Evolutionary conservation across 495 filamentous ascomycete genomes (phyloP), one percentile per base, ranked within the genome.

Genomic region (Letharia columbiana): DNA sequence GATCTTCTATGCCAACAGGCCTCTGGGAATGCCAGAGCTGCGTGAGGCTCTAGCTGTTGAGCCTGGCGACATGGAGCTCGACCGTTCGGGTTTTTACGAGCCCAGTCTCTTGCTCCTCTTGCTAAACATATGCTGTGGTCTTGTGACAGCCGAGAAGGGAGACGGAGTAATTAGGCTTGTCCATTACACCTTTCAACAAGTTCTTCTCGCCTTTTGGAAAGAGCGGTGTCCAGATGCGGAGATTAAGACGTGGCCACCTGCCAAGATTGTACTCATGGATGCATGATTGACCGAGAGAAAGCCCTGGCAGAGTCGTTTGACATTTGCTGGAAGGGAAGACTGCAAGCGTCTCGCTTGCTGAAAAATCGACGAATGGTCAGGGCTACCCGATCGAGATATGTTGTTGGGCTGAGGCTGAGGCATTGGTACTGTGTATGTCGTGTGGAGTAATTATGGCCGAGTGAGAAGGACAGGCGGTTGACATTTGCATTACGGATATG

Each of bases 161-260:
- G 47, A 54, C 18, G 15, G 28, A 11, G 41, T 40, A 1, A 64
- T 71, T 60, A 69, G 71, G 10, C 71, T 77, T 28, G 73, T 75
- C n/a, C 75, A 78, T 69, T 77, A 74, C 57, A 77, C 76, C 2
- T 69, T 78, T 3, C 73, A 75, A 56, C 73, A 78, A 47, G 76
- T 76, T 58, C 75, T 78, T 0, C 13, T n/a, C 3, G 13, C 10
- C 31, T 42, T 23, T 6, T 63, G 49, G 62, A 18, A 33, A 1
- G 40, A 0, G 9, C 8, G 56, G 3, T 63, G 49, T 28, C 47
- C 62, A 17, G 4, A 12, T 6, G 9, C 62, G 28, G 20, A 42
- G 20, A 10, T 28, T 13, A 17, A 7, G 1, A 40, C 18, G 62
- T 37, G 4, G 23, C 31, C 1, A 63, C 18, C 7, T 63, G 62